These are phyloP conservation scores for Annona squamosa DNA, from an alignment of 164 flowering plant species.

Conservation along the genomic window DNA sequence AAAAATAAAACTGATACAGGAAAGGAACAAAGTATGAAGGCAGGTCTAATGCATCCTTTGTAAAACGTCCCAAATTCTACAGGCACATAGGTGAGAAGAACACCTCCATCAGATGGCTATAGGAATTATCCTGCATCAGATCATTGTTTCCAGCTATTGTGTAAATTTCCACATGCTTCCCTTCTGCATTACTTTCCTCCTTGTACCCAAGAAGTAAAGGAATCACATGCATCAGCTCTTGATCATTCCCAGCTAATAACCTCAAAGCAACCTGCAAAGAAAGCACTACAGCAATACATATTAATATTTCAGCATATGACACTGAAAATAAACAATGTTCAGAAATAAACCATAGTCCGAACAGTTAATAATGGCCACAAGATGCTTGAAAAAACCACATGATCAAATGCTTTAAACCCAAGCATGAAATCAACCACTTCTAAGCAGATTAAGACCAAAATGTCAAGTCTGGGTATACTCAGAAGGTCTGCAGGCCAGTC, in stretches of 20 bases:
- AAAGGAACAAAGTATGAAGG: background rate
- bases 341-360: background rate
- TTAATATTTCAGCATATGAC: background rate
- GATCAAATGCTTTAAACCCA: background rate
- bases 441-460: background rate
- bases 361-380: background rate
- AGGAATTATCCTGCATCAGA: constrained; percentile 63
- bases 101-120: constrained; percentile 95
- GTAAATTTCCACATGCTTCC: constrained; percentile 23
- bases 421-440: background rate
- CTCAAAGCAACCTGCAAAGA: constrained; percentile 61
- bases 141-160: constrained; percentile 24
- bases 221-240: constrained; percentile 53
- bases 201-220: constrained; percentile 61
- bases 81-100: background rate
- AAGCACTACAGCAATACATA: background rate
- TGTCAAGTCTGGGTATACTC: background rate
- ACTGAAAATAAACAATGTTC: background rate
- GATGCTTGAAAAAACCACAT: background rate
- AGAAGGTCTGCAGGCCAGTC: background rate
- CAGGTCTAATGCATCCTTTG: no score
- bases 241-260: constrained; percentile 59
- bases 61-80: no score
- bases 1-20: background rate
- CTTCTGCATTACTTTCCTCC: constrained; percentile 26